Percentiles rank a stretch among this genome's conserved stretches.
phyloP scores from a whole-genome alignment of 176 grass and related monocot species.

The Triticum timopheevii region DNA sequence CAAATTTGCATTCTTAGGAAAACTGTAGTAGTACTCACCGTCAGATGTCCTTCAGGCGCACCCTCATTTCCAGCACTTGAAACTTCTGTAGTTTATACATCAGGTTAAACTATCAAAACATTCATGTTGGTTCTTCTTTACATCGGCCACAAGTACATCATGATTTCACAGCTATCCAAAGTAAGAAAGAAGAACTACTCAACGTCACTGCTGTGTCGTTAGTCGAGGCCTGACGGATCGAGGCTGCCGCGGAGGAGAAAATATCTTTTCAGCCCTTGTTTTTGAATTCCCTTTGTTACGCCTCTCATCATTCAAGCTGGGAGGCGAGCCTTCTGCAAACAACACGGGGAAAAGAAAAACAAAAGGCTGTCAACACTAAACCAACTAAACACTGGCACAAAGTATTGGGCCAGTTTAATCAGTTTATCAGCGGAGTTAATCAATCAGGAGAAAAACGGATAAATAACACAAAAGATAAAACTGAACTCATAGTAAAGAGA shows the following conservation, averaged over 20 bases:
- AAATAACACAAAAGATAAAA: not conserved
- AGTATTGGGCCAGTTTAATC: not conserved
- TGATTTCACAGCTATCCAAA: not conserved
- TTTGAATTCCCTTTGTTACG: constrained; percentile 35
- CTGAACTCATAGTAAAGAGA: constrained; percentile 23
- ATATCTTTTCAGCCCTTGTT: constrained; percentile 47
- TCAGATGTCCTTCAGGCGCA: constrained; percentile 33
- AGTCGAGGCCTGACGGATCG: constrained; percentile 55
- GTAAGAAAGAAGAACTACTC: constrained; percentile 48
- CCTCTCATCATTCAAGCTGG: constrained; percentile 28
- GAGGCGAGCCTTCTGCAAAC: not conserved
- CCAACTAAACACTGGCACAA: not conserved
- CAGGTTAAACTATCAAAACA: constrained; percentile 39
- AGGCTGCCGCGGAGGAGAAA: constrained; percentile 75
- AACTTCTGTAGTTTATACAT: constrained; percentile 27
- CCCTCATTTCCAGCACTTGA: constrained; percentile 25
- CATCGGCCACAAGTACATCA: constrained; percentile 20
- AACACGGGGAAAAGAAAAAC: not conserved
- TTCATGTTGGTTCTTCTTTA: constrained; percentile 28
- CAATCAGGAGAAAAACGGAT: not conserved
- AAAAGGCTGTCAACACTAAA: constrained; percentile 14
- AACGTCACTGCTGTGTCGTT: constrained; percentile 47
- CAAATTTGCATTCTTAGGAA: not conserved
- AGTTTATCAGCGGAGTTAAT: not conserved
- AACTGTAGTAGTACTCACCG: constrained; percentile 28